These are phyloP conservation scores for Dissoconium aciculare DNA, from an alignment of 2,329 filamentous ascomycete species.

Conservation along the genomic window DNA sequence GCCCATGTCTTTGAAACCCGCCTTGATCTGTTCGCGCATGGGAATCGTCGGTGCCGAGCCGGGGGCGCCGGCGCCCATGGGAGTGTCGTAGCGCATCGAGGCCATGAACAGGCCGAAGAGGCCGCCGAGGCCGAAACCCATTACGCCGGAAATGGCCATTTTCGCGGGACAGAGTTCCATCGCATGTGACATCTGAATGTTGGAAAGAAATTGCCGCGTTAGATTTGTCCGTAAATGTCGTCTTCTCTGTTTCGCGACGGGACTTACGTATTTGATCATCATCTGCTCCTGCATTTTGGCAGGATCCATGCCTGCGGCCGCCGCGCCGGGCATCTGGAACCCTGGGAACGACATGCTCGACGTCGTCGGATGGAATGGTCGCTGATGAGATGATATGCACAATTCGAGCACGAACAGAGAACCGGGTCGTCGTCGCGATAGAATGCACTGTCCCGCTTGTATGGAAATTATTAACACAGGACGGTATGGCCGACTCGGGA, in stretches of 20 bases:
- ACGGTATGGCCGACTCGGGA: too few relatives aligned
- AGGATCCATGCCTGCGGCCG: slow-evolving; percentile 14
- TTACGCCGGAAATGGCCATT: slow-evolving; percentile 73
- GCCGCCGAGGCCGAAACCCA: slow-evolving; percentile 88
- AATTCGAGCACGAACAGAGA: too few relatives aligned
- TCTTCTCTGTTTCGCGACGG: too few relatives aligned
- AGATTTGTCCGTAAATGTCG: too few relatives aligned
- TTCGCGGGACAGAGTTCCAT: slow-evolving; percentile 93
- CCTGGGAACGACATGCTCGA: slow-evolving; percentile 12
- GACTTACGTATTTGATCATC: slow-evolving; percentile 31
- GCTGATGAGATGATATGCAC: too few relatives aligned
- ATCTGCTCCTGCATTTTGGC: slow-evolving; percentile 30
- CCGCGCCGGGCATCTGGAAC: slow-evolving; percentile 7
- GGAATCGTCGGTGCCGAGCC: slow-evolving; percentile 48
- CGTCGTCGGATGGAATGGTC: too few relatives aligned
- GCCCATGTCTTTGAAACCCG: slow-evolving; percentile 93
- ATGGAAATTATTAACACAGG: too few relatives aligned
- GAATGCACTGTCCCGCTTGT: too few relatives aligned
- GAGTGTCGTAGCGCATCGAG: slow-evolving; percentile 96
- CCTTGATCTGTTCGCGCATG: slow-evolving; percentile 64
- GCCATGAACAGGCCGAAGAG: slow-evolving; percentile 97
- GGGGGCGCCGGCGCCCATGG: slow-evolving; percentile 44
- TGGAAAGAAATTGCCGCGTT: slow-evolving; percentile 1
- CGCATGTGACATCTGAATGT: slow-evolving; percentile 54
- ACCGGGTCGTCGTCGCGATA: too few relatives aligned